Conservation (phyloP, 768 basidiomycete genomes). For the Termitomyces titanicus region DNA sequence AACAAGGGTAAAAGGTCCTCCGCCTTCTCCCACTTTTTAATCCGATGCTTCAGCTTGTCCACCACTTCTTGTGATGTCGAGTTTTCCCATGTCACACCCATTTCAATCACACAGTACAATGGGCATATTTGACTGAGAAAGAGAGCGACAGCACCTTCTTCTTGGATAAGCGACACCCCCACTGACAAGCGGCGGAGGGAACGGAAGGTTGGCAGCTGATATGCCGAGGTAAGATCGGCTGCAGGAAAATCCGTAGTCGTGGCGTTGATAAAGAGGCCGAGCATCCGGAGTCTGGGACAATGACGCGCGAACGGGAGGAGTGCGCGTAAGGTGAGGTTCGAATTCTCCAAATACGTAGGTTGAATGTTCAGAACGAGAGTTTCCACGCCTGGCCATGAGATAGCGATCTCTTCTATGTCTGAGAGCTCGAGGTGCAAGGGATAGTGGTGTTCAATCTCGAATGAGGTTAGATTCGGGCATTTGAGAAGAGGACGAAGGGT, state of each 20-base stretch:
- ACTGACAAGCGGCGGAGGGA: slow-evolving; percentile 36
- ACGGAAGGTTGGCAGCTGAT: slow-evolving; percentile 25
- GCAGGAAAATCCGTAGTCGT: slow-evolving; percentile 21
- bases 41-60: slow-evolving; percentile 17
- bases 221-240: slow-evolving; percentile 10
- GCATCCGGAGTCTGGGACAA: slow-evolving; percentile 35
- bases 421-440: slow-evolving; percentile 34
- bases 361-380: slow-evolving; percentile 44
- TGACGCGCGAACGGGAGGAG: slow-evolving; percentile 38
- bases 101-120: slow-evolving; percentile 34
- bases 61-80: slow-evolving; percentile 2
- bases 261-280: slow-evolving; percentile 40
- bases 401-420: slow-evolving; percentile 44
- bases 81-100: slow-evolving; percentile 48
- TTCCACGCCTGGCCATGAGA: slow-evolving; percentile 41
- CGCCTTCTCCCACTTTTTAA: slow-evolving; percentile 37
- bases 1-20: slow-evolving; percentile 40
- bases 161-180: slow-evolving; percentile 45
- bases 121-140: slow-evolving; percentile 54
- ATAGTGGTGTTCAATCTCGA: slow-evolving; percentile 37
- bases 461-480: slow-evolving; percentile 27
- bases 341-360: slow-evolving; percentile 28
- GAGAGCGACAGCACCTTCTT: slow-evolving; percentile 41
- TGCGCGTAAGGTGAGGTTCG: slow-evolving; percentile 33
- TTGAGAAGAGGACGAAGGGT: slow-evolving; percentile 33